Percentiles rank a stretch among this genome's conserved stretches.
These are phyloP conservation scores for Fusarium dlaminii DNA, from an alignment of 2,329 filamentous ascomycete species.

Conservation along the genomic window DNA sequence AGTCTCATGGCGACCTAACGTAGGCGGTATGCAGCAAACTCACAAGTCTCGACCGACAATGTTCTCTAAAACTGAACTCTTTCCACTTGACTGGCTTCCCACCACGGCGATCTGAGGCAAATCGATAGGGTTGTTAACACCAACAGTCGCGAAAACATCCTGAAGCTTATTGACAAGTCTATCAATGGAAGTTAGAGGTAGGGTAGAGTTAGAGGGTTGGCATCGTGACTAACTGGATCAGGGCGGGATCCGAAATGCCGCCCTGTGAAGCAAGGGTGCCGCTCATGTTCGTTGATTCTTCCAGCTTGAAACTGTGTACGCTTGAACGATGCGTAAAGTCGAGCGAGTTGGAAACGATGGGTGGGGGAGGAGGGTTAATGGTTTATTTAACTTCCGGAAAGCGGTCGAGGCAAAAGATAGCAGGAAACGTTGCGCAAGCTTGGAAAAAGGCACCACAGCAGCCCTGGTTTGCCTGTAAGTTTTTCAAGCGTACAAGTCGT, in stretches of 20 bases:
- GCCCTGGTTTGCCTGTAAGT: not conserved
- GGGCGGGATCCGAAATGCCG: slow-evolving; percentile 72
- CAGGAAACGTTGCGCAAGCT: slow-evolving; percentile 24
- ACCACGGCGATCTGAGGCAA: slow-evolving; percentile 98
- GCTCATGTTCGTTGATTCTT: slow-evolving; percentile 45
- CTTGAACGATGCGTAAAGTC: slow-evolving; percentile 15
- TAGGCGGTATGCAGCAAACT: slow-evolving; percentile 51
- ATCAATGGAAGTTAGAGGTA: slow-evolving; percentile 35
- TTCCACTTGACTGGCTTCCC: slow-evolving; percentile 97
- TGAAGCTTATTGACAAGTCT: slow-evolving; percentile 98
- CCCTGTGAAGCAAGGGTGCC: slow-evolving; percentile 56
- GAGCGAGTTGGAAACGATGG: slow-evolving; percentile 20
- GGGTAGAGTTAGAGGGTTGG: slow-evolving; percentile 21
- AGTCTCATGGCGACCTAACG: slow-evolving; percentile 13
- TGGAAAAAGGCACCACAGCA: not conserved
- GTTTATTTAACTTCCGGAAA: slow-evolving; percentile 22
- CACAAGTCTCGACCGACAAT: slow-evolving; percentile 99
- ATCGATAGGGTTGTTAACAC: slow-evolving; percentile 99
- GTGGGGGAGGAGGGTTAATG: slow-evolving; percentile 21
- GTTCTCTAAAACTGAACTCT: slow-evolving; percentile 98
- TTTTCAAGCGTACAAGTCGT: not conserved
- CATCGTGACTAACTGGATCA: slow-evolving; percentile 65
- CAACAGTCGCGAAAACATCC: slow-evolving; percentile 98
- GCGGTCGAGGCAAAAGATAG: slow-evolving; percentile 36
- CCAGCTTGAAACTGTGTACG: slow-evolving; percentile 10